Evolutionary conservation across 2,329 filamentous ascomycete genomes (phyloP).

Genomic region (Colletotrichum costaricense): DNA sequence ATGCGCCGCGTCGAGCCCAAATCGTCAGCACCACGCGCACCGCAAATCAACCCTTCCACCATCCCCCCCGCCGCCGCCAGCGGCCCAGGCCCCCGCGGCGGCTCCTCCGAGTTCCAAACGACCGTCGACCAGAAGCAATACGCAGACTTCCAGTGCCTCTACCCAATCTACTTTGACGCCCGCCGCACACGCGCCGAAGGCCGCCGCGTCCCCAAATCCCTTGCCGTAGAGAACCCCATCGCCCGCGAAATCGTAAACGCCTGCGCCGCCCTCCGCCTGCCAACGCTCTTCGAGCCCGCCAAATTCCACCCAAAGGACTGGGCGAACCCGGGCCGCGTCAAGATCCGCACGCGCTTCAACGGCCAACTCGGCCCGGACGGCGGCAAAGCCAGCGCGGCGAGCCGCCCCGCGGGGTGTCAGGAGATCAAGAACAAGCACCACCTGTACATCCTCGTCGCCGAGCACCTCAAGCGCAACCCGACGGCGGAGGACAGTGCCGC

Average conservation of each 20-base stretch:
- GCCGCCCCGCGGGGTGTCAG: constrained; percentile 46
- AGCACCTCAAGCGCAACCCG: constrained; percentile 79
- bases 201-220: constrained; percentile 77
- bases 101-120: constrained; percentile 40
- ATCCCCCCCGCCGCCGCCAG: constrained; percentile 48
- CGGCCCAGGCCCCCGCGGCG: constrained; percentile 49
- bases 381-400: constrained; percentile 53
- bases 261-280: constrained; percentile 77
- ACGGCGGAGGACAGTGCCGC: constrained; percentile 77
- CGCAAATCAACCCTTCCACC: constrained; percentile 47
- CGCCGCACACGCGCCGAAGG: constrained; percentile 80
- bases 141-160: constrained; percentile 87
- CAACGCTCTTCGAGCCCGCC: constrained; percentile 86
- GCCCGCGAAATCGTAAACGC: constrained; percentile 91
- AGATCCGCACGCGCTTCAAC: constrained; percentile 59
- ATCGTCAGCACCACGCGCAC: constrained; percentile 43
- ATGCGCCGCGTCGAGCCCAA: constrained; percentile 56
- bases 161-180: constrained; percentile 95
- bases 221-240: constrained; percentile 86
- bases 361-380: constrained; percentile 57
- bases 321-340: constrained; percentile 93
- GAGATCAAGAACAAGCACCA: constrained; percentile 84
- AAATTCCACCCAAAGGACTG: constrained; percentile 97
- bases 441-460: constrained; percentile 83
- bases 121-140: constrained; percentile 66